Base-by-base conservation (phyloP, 2,329 filamentous ascomycete genomes). In the Talaromyces sp. region DNA sequence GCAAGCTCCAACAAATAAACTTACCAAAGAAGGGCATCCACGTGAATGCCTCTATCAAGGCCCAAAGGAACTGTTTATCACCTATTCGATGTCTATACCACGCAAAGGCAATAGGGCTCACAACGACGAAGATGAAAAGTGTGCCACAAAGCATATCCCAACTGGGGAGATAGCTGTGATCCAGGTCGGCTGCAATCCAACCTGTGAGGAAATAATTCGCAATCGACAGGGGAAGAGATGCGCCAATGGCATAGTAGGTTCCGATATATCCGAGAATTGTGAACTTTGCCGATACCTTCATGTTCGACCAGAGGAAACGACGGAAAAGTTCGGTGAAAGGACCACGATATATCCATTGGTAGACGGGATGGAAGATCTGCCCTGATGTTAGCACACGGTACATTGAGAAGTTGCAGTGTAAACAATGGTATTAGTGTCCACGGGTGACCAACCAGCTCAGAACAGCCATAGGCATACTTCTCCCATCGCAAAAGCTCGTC, bases 281-380 rank as follows among this genome's bases (percentile, higher is more conserved):
- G 62, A 89, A 73, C 70, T 91, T 91, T 39, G 84, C 86, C 5
- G 84, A 70, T n/a, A 73, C 56, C 8, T 67, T 69, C 68, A 75
- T 91, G 69, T 83, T 84, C 63, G 86, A 90, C 69, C 80, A 81
- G 56, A 93, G 73, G 77, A 94, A 93, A 57, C 76, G 80, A 60
- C 85, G 81, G 81, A 93, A 93, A 4, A 93, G 81, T n/a, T 86
- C 85, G 3, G 89, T 93, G 69, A 93, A 89, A 25, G 89, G 89
- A 0, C 89, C 89, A n/a, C 81, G 83, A 69, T 80, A 85, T 41
- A 84, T 72, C 89, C 89, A 93, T 64, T 84, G 85, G 60, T 83
- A 81, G 61, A 93, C 78, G 2, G 89, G 89, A 68, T 93, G 82
- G 78, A 94, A 93, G 59, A 93, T 59, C 57, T 59, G 3, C 10